Evolutionary conservation across 768 basidiomycete genomes (phyloP), one percentile per base, ranked within the genome.

Genomic region (Phylloporus sp.): DNA sequence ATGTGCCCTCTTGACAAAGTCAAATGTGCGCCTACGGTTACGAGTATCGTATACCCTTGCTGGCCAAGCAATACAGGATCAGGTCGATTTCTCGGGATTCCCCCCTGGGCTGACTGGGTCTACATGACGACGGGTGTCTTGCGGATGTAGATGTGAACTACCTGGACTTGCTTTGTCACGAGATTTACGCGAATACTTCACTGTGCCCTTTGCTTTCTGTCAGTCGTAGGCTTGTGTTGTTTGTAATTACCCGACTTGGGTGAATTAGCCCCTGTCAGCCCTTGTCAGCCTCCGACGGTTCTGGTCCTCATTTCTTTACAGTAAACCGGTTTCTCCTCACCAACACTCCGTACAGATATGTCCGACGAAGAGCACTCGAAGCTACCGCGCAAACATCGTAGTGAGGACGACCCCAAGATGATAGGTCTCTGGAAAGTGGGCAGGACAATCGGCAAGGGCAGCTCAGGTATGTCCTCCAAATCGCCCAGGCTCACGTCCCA

Each of bases 1-100:
- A 63, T 53, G 38, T 16, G 12, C 8, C 5, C 34, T 9, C 24
- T 43, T 45, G 41, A 45, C 50, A 23, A 65, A 97, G 92, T 85
- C 88, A 55, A 82, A 80, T 51, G 71, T 99, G 31, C 84, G 94
- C 35, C 74, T 99, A 65, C 81, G 95, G 52, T 69, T 97, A 57
- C 84, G 95, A 52, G 83, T 99, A 72, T 79, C 85, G 16, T 99
- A 79, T 71, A 73, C 76, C n/a, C 70, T 84, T 38, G 80, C 68
- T 38, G 91, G 90, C 2, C 81, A 83, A 62, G 72, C 73, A 27
- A 70, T 88, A 45, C 91, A 94, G 69, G 97, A 99, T 44, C 95
- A 97, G 73, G 85, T 93, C 50, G 95, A 98, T 71, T 98, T 98
- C 67, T 68, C 87, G 20, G 89, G 91, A 2, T 95, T 97, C 70